Base-by-base conservation (phyloP, 495 filamentous ascomycete genomes). In the Symbiotaphrina buchneri region DNA sequence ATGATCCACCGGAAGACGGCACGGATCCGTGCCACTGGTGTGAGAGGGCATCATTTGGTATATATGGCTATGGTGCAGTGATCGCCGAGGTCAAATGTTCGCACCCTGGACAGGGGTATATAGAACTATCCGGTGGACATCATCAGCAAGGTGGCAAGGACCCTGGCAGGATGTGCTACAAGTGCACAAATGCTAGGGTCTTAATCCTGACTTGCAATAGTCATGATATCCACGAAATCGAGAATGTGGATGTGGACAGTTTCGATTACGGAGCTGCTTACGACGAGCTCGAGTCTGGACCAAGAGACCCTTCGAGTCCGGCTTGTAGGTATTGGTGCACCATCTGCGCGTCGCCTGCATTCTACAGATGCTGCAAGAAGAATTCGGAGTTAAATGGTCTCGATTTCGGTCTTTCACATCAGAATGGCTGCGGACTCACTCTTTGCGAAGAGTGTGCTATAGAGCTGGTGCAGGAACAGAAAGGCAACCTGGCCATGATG, bases 11-110 rank as follows among this genome's bases (percentile, higher is more conserved):
- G 7, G 27, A 39, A 6, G 41, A 45, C 20, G 39, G 37, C 26
- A 28, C 30, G 0, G 19, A 34, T 4, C 42, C 48, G 0, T 61
- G 55, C 32, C 38, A 54, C 33, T 61, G 49, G 46, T 61, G 56
- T 34, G 34, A 35, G 16, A 39, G 45, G 14, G 30, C 45, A 18
- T 18, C 37, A 5, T 53, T 51, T 19, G 49, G 54, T 3, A 37
- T 61, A 5, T 33, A 57, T 1, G 53, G 57, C 19, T 33, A 49
- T 5, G 54, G 47, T 2, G 31, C 26, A 25, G 26, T 40, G n/a
- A 28, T 36, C 16, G 44, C 52, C 3, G 34, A 45, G 25, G 43
- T 56, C 4, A 31, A 46, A 4, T 44, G 53, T 11, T 37, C 34
- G 21, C 35, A 39, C 1, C 35, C 47, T 26, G 43, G 47, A 2